Conservation (phyloP, 1,139 yeast species). For the Candida neerlandica region DNA sequence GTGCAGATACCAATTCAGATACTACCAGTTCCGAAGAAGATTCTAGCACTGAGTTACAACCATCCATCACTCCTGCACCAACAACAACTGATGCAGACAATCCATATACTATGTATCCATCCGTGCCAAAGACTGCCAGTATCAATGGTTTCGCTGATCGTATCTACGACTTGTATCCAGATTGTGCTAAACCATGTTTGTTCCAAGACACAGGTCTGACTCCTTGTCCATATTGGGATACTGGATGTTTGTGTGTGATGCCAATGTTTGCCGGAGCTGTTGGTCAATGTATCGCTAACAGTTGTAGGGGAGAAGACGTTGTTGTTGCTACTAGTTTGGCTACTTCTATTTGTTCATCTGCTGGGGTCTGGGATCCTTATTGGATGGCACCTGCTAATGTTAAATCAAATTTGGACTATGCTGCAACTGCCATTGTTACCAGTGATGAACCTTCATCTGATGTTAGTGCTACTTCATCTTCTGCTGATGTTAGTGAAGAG, state of each 20-base stretch:
- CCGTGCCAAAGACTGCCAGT: constrained; percentile 36
- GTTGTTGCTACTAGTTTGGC: constrained; percentile 41
- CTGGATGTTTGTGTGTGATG: constrained; percentile 42
- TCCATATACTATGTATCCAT: constrained; percentile 29
- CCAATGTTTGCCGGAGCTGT: constrained; percentile 29
- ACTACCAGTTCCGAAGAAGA: not conserved
- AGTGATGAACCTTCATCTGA: not conserved
- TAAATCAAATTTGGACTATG: constrained; percentile 33
- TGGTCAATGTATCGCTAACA: constrained; percentile 32
- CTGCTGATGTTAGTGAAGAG: no score
- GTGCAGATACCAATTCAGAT: no score
- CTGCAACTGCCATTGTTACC: constrained; percentile 22
- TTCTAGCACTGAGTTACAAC: not conserved
- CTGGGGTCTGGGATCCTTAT: constrained; percentile 43
- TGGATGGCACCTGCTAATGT: constrained; percentile 44
- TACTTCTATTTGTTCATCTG: constrained; percentile 39
- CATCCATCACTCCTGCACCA: constrained; percentile 6
- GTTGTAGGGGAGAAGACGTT: constrained; percentile 39
- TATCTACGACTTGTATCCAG: constrained; percentile 24
- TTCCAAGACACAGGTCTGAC: constrained; percentile 31
- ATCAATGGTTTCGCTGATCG: constrained; percentile 43
- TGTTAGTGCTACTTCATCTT: constrained; percentile 18
- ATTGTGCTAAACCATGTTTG: constrained; percentile 26
- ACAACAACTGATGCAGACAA: constrained; percentile 10
- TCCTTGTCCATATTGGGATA: constrained; percentile 41